These are phyloP conservation scores for Plantago major DNA, from an alignment of 257 asterid genomes.

Conservation along the genomic window DNA sequence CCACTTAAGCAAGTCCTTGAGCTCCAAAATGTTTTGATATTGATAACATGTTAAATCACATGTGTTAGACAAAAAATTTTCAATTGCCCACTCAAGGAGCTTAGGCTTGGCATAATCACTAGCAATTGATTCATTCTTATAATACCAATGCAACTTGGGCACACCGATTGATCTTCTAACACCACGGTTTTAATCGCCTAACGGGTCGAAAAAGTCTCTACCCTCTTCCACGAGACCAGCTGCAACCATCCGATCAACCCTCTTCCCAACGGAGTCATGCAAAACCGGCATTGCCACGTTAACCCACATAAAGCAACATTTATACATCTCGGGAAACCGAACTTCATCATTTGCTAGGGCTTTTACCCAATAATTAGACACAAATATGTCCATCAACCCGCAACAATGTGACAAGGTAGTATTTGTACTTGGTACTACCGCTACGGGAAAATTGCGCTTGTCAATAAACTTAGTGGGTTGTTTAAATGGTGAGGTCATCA, in stretches of 20 bases:
- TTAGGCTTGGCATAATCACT: constrained; percentile 21
- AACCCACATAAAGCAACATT: constrained; percentile 65
- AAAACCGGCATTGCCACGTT: constrained; percentile 46
- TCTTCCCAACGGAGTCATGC: constrained; percentile 43
- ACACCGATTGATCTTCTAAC: constrained; percentile 71
- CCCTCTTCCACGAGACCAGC: constrained; percentile 64
- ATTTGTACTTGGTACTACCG: too few species aligned
- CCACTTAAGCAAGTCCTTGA: constrained; percentile 43
- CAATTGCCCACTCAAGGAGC: constrained; percentile 43
- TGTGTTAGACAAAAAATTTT: constrained; percentile 52
- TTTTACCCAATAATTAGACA: constrained; percentile 56
- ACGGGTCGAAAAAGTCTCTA: constrained; percentile 36
- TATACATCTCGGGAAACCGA: constrained; percentile 44
- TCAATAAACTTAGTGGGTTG: too few species aligned
- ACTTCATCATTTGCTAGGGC: constrained; percentile 47
- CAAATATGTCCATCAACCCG: too few species aligned
- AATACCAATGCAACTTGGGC: constrained; percentile 60
- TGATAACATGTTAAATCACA: constrained; percentile 48
- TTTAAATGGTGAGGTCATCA: too few species aligned
- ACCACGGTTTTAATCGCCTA: constrained; percentile 57
- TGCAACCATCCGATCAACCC: constrained; percentile 67
- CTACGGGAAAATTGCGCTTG: too few species aligned
- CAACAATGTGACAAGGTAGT: too few species aligned
- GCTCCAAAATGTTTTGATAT: constrained; percentile 43
- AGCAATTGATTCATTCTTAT: constrained; percentile 17